Evolutionary conservation across 495 filamentous ascomycete species (phyloP).

Genomic region (Xylaria sp.): DNA sequence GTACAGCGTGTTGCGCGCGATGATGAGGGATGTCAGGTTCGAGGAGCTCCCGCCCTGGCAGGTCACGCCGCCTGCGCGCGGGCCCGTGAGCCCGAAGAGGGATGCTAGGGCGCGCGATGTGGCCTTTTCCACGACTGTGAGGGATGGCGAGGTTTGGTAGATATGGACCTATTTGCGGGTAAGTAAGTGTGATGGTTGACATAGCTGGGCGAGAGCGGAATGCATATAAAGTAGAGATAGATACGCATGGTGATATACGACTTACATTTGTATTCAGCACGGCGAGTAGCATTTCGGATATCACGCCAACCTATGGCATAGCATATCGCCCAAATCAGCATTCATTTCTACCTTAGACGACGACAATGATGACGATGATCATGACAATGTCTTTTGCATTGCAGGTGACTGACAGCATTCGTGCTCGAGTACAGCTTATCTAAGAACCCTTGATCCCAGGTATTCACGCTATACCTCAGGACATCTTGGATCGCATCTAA

Average conservation of each 20-base stretch:
- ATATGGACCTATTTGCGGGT: slow-evolving; percentile 66
- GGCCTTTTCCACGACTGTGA: slow-evolving; percentile 84
- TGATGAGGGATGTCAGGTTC: slow-evolving; percentile 85
- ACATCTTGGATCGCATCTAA: slow-evolving; percentile 69
- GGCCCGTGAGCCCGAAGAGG: slow-evolving; percentile 77
- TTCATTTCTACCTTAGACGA: not conserved
- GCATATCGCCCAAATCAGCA: not conserved
- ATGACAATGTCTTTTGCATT: too few relatives aligned
- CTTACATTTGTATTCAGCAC: slow-evolving; percentile 85
- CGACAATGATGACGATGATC: too few relatives aligned
- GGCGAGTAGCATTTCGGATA: slow-evolving; percentile 81
- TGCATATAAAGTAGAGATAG: not conserved
- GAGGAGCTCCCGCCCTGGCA: slow-evolving; percentile 86
- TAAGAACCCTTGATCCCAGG: slow-evolving; percentile 94
- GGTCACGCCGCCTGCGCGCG: slow-evolving; percentile 83
- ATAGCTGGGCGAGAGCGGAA: not conserved
- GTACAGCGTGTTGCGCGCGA: slow-evolving; percentile 86
- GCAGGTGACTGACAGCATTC: slow-evolving; percentile 65
- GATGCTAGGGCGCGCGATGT: slow-evolving; percentile 71
- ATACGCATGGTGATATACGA: slow-evolving; percentile 2
- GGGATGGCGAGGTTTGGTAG: slow-evolving; percentile 86
- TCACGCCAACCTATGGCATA: slow-evolving; percentile 71
- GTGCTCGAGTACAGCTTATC: slow-evolving; percentile 90
- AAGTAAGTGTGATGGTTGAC: slow-evolving; percentile 26
- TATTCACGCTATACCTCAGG: slow-evolving; percentile 87